Conservation (phyloP, 352 stramenopile genomes). For the Blastocystis sp. region DNA sequence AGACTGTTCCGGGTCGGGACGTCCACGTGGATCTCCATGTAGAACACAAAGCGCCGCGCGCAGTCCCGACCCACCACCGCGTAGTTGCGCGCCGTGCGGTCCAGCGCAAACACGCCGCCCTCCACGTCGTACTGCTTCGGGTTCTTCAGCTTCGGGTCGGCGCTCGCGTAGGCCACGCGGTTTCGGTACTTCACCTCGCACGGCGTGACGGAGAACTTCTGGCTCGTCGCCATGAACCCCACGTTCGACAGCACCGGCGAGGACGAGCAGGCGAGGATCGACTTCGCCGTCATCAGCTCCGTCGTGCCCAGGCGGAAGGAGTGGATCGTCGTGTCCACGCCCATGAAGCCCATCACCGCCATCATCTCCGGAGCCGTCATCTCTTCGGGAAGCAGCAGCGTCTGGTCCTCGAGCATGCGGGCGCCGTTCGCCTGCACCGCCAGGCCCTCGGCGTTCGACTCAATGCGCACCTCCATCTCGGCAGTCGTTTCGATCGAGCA, state of each 20-base stretch:
- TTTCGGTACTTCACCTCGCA: conserved; percentile 23
- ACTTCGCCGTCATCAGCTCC: not conserved
- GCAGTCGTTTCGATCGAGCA: not conserved
- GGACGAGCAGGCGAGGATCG: not conserved
- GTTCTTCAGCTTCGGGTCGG: not conserved
- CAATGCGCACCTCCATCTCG: not conserved
- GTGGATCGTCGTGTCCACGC: not conserved
- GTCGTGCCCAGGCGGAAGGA: not conserved
- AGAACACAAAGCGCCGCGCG: not conserved
- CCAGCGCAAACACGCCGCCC: not conserved
- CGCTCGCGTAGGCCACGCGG: not conserved
- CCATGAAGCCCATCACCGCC: not conserved
- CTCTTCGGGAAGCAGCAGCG: not conserved
- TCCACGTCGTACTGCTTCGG: not conserved
- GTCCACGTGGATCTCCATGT: conserved; percentile 13
- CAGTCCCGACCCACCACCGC: not conserved
- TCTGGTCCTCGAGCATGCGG: not conserved
- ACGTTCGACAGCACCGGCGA: not conserved
- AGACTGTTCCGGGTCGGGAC: not conserved
- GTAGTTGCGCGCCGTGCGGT: not conserved
- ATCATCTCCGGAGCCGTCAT: not conserved
- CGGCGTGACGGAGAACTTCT: not conserved
- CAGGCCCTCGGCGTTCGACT: not conserved
- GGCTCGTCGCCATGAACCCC: not conserved
- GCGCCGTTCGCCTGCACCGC: not conserved